phyloP scores from a whole-genome alignment of 192 early-diverging fungal species.

The Thamnidium elegans region DNA sequence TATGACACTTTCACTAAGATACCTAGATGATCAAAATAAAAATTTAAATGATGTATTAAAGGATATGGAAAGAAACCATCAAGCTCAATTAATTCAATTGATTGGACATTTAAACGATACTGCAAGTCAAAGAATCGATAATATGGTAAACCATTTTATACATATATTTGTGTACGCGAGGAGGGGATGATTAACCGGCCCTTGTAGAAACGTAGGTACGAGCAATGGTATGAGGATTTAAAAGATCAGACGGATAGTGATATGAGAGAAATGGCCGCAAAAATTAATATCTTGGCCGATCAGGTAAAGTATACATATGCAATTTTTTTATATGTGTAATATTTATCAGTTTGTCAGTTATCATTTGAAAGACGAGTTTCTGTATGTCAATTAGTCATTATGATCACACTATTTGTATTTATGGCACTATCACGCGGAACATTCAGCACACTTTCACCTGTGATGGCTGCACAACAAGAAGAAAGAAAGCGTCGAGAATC shows the following conservation, averaged over 20 bases:
- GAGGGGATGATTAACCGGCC: neutral
- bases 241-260: slow-evolving; percentile 41
- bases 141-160: slow-evolving; percentile 43
- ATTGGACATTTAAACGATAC: slow-evolving; percentile 67
- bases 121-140: slow-evolving; percentile 59
- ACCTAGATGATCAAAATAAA: slow-evolving; percentile 75
- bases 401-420: slow-evolving; percentile 38
- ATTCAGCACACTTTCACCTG: slow-evolving; percentile 32
- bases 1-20: slow-evolving; percentile 67
- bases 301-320: slow-evolving; percentile 27
- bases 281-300: slow-evolving; percentile 44
- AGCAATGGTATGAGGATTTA: slow-evolving; percentile 44
- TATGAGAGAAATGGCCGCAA: slow-evolving; percentile 37
- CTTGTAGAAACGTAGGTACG: slow-evolving; percentile 48
- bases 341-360: slow-evolving; percentile 17
- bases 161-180: neutral
- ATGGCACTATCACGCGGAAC: slow-evolving; percentile 44
- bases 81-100: slow-evolving; percentile 60
- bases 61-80: slow-evolving; percentile 57
- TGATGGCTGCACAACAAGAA: slow-evolving; percentile 35
- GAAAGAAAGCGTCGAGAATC: slow-evolving; percentile 31
- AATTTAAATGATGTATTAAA: slow-evolving; percentile 63
- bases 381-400: slow-evolving; percentile 32
- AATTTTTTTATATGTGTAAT: neutral
- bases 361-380: slow-evolving; percentile 46